These are phyloP conservation scores for Paecilomyces variotii DNA, from an alignment of 2,329 filamentous ascomycete genomes.

Conservation along the genomic window DNA sequence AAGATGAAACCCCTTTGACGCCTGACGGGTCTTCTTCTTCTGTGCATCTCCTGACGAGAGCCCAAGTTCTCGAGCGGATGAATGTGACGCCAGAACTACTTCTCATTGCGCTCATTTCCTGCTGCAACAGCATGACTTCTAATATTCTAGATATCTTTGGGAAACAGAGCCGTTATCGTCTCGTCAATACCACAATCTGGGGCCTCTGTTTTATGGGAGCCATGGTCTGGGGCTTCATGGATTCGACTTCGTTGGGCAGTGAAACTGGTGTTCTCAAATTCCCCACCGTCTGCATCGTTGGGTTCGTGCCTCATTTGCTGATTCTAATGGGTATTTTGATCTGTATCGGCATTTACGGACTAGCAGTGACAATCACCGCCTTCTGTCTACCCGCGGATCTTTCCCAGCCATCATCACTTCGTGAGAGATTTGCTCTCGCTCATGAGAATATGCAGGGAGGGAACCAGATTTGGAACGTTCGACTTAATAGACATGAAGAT, in stretches of 20 bases:
- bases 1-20: conserved; percentile 38
- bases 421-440: conserved; percentile 59
- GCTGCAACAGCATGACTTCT: conserved; percentile 79
- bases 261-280: conserved; percentile 65
- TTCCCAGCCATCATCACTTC: conserved; percentile 37
- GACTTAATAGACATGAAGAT: conserved; percentile 80
- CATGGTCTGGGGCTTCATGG: conserved; percentile 66
- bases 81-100: conserved; percentile 88
- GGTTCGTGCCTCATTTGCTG: conserved; percentile 89
- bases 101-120: conserved; percentile 77
- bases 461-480: conserved; percentile 71
- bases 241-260: conserved; percentile 35
- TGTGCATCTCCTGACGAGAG: conserved; percentile 30
- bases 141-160: conserved; percentile 75
- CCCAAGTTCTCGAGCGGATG: conserved; percentile 63
- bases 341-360: conserved; percentile 67
- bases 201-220: conserved; percentile 81
- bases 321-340: conserved; percentile 70
- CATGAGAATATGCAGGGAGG: conserved; percentile 90
- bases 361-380: conserved; percentile 70
- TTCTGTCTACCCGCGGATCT: conserved; percentile 52
- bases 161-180: conserved; percentile 68
- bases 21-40: conserved; percentile 22
- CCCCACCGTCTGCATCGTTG: conserved; percentile 88
- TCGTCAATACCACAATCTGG: conserved; percentile 84